phyloP scores from a whole-genome alignment of 805 yeast species.

The Scheffersomyces lignosus region DNA sequence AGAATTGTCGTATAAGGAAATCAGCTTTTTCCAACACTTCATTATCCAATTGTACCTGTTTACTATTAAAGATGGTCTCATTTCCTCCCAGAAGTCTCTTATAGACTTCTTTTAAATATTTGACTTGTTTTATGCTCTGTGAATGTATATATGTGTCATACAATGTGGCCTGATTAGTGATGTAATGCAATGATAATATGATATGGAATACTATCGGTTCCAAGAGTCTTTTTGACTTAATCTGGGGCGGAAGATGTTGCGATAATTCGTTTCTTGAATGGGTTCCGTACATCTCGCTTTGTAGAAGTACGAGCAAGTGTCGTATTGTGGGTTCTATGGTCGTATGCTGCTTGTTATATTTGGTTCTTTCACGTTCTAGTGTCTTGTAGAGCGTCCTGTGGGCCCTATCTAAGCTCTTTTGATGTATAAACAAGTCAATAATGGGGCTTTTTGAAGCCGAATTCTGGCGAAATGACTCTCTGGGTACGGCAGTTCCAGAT shows the following conservation, averaged over 20 bases:
- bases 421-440: background rate
- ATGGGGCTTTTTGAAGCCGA: conserved; percentile 6
- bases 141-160: background rate
- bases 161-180: background rate
- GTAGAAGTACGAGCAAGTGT: conserved; percentile 9
- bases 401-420: conserved; percentile 6
- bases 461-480: no score
- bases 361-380: conserved; percentile 7
- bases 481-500: no score
- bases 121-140: no score
- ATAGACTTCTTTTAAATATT: no score
- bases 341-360: conserved; percentile 5
- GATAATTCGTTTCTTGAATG: no score
- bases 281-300: conserved; percentile 1
- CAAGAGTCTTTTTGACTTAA: background rate
- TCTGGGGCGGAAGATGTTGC: background rate
- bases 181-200: conserved; percentile 4
- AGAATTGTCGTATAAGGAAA: no score
- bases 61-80: no score
- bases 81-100: no score
- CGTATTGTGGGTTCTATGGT: conserved; percentile 11
- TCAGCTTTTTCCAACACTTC: no score
- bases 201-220: conserved; percentile 5
- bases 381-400: conserved; percentile 16
- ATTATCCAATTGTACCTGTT: no score